A percentile compares a stretch with the other conserved stretches of the same genome.
Evolutionary conservation across 495 filamentous ascomycete genomes (phyloP).

Genomic region (Aspergillus hancockii): DNA sequence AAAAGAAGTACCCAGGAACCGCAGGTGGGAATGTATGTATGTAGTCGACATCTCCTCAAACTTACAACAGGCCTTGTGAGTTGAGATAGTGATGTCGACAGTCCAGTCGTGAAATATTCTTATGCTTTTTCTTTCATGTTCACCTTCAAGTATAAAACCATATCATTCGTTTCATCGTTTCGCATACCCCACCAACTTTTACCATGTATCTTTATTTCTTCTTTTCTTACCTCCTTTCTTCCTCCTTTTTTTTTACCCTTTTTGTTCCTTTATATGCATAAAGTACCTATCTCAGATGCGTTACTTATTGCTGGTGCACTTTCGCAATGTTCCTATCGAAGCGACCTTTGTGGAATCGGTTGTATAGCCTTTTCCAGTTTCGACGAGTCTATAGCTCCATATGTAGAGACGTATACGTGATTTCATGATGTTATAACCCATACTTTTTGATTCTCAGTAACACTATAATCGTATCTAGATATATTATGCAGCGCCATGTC

Average conservation of each 20-base stretch:
- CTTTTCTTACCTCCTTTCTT: slow-evolving; percentile 5
- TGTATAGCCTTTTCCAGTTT: slow-evolving; percentile 4
- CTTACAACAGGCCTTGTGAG: slow-evolving; percentile 20
- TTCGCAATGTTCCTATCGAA: not conserved
- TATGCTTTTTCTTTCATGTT: slow-evolving; percentile 13
- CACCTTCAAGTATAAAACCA: slow-evolving; percentile 21
- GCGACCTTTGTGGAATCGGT: slow-evolving; percentile 6
- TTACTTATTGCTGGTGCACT: not conserved
- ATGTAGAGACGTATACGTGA: not conserved
- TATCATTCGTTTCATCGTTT: slow-evolving; percentile 19
- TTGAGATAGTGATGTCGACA: slow-evolving; percentile 4
- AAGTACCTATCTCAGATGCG: not conserved
- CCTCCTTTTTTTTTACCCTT: slow-evolving; percentile 1
- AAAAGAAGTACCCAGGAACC: not conserved
- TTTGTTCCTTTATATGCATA: slow-evolving; percentile 14
- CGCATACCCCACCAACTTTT: slow-evolving; percentile 23
- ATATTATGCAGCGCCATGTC: not conserved
- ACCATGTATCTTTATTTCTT: slow-evolving; percentile 24
- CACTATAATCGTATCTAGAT: slow-evolving; percentile 1
- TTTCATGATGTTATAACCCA: not conserved
- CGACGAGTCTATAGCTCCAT: not conserved
- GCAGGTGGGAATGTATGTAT: not conserved
- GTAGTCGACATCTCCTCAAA: slow-evolving; percentile 2
- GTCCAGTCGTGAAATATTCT: slow-evolving; percentile 1
- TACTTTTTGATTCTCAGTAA: not conserved